Evolutionary conservation across 108 stramenopile genomes (phyloP), one percentile per base, ranked within the genome.

Genomic region (Aurantiochytrium sp.): DNA sequence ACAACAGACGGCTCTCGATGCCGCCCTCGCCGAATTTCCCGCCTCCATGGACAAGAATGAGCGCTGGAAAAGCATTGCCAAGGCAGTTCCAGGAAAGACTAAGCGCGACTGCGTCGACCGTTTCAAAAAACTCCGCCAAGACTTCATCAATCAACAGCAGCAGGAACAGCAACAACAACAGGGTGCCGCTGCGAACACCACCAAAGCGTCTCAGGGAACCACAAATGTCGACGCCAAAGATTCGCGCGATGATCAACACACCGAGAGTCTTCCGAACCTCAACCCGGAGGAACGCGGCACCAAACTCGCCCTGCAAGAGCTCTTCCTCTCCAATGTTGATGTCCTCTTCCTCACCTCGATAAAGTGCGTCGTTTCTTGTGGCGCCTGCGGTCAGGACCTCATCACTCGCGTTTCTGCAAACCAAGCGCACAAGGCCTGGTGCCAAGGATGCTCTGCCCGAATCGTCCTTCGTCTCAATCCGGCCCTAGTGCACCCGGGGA

Each of bases 1-100:
- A 71, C 96, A 99, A 92, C 97, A 98, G 90, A 89, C 93, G 58
- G 93, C 94, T 55, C 94, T 99, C 5, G 97, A 98, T 92, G 94
- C 92, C 3, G 97, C 93, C 59, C 92, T 99, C 12, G 88, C 91
- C 25, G 93, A 94, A 44, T 97, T 90, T 89, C 97, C 97, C 28
- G 92, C 96, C n/a, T 92, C 92, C 44, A 97, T 99, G 96, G 98
- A 98, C 14, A 99, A 99, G 92, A 97, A 98, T 90, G 98, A 97
- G 89, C 95, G 98, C 28, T 99, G 98, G 98, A 93, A 93, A 18
- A 91, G 59, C 42, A 98, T 99, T 92, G 94, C 98, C 59, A 94
- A 93, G 29, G 94, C 92, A 16, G 97, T 99, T 45, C 60, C 92
- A 18, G 97, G 96, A 5, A 99, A 96, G 89, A 94, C 92, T 43